Conservation (phyloP, 2,329 filamentous ascomycete genomes). For the Pseudopithomyces chartarum region DNA sequence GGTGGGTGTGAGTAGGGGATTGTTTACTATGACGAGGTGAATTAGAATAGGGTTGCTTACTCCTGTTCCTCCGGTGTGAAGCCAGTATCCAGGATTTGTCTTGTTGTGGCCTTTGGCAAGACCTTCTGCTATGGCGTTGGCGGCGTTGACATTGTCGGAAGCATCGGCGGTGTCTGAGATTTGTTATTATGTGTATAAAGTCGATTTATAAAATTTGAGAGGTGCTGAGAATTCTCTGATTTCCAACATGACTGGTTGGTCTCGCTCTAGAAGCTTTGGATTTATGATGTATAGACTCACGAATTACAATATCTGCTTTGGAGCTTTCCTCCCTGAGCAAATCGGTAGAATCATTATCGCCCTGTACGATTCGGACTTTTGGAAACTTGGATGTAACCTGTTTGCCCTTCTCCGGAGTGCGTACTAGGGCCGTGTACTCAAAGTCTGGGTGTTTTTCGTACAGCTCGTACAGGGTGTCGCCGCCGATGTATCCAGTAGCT, state of each 20-base stretch:
- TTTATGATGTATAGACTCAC: slow-evolving; percentile 10
- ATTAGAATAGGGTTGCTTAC: too few relatives aligned
- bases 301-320: slow-evolving; percentile 57
- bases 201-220: background rate
- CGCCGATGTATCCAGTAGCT: slow-evolving; percentile 27
- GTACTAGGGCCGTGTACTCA: slow-evolving; percentile 51
- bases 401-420: slow-evolving; percentile 51
- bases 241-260: background rate
- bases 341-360: slow-evolving; percentile 53
- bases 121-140: slow-evolving; percentile 57
- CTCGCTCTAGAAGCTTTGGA: background rate
- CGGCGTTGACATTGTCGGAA: slow-evolving; percentile 35
- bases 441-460: slow-evolving; percentile 53
- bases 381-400: slow-evolving; percentile 51
- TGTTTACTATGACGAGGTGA: background rate
- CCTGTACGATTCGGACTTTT: slow-evolving; percentile 53
- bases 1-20: background rate
- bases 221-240: background rate
- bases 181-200: background rate
- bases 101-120: slow-evolving; percentile 53
- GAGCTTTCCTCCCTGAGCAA: slow-evolving; percentile 54
- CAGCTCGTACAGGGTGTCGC: slow-evolving; percentile 51
- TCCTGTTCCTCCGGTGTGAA: slow-evolving; percentile 61
- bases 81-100: slow-evolving; percentile 53
- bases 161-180: slow-evolving; percentile 31